These are phyloP conservation scores for Aplosporella prunicola DNA, from an alignment of 2,329 filamentous ascomycete genomes.

Conservation along the genomic window DNA sequence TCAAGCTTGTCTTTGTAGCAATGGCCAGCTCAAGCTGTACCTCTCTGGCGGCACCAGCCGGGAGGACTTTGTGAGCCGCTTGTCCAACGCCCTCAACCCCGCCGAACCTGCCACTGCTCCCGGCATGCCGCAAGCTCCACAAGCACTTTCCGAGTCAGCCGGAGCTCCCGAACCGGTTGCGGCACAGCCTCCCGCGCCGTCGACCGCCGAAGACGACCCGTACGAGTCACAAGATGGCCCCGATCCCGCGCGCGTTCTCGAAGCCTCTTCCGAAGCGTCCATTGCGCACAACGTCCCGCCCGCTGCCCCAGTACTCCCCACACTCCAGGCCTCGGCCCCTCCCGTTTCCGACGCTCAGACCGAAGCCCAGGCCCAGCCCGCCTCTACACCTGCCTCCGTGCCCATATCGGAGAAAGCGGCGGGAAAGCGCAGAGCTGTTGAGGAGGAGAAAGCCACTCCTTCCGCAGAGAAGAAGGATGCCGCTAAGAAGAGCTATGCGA, in stretches of 20 bases:
- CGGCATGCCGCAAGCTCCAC: neutral
- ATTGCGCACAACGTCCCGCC: no score
- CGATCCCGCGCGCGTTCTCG: no score
- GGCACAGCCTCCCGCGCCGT: no score
- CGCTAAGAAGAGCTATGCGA: conserved; percentile 37
- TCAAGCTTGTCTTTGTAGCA: conserved; percentile 41
- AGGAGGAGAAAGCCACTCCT: conserved; percentile 26
- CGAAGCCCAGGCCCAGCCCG: conserved; percentile 39
- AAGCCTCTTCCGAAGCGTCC: no score
- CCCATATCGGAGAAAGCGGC: conserved; percentile 25
- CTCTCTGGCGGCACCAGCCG: conserved; percentile 54
- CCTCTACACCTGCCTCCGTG: no score
- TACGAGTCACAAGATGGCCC: no score
- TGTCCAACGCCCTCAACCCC: conserved; percentile 36
- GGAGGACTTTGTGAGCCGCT: conserved; percentile 54
- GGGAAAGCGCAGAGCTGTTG: conserved; percentile 35
- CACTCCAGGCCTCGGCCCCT: no score
- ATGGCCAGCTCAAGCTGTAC: conserved; percentile 70
- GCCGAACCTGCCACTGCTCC: no score
- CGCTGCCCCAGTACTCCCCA: no score
- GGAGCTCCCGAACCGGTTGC: no score
- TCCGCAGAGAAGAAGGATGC: conserved; percentile 31
- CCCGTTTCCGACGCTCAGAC: no score
- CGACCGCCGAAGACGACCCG: no score
- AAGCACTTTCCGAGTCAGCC: neutral